Base-by-base conservation (phyloP, 371 early-diverging fungal species). In the Amoeboaphelidium occidentale region DNA sequence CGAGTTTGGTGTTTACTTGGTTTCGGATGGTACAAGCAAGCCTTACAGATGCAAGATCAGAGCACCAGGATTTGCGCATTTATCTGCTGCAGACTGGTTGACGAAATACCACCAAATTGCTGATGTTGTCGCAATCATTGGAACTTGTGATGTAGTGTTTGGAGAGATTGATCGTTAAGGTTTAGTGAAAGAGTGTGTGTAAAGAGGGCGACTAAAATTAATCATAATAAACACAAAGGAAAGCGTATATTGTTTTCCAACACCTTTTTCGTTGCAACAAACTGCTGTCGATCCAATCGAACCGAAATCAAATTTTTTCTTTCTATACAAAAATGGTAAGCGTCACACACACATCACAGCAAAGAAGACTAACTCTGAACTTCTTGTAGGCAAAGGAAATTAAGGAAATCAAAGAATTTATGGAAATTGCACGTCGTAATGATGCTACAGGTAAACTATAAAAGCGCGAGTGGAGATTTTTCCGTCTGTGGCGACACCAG, bases 31-130 rank as follows among this genome's bases (percentile, higher is more conserved):
- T 1, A 71, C 80, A 46, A 86, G 84, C 70, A 74, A 79, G 52
- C 96, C 96, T 42, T 94, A 94, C 74, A 76, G 92, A 57, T 91
- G 92, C 73, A 88, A 91, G 67, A 89, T 94, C 55, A 71, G 82
- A 55, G 90, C 96, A n/a, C 96, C 96, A 41, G 96, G 96, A 49
- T 92, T 86, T 68, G 72, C 79, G 45, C 96, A 94, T 63, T 67
- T 96, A 56, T 79, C 84, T 49, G 91, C 80, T 48, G 64, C 81
- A 55, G 88, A 91, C 21, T 48, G 45, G 45, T 10, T 96, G 74
- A 69, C 81, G 58, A 75, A 78, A 63, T 80, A 79, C 39, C 87
- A 88, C 68, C 72, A 81, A 55, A 66, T 96, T 59, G 88, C 96
- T 23, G 96, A 96, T 63, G 81, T 87, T 59, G 96, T 93, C 45